These are phyloP conservation scores for Corchorus capsularis DNA, from an alignment of 345 rosid species.

Conservation along the genomic window DNA sequence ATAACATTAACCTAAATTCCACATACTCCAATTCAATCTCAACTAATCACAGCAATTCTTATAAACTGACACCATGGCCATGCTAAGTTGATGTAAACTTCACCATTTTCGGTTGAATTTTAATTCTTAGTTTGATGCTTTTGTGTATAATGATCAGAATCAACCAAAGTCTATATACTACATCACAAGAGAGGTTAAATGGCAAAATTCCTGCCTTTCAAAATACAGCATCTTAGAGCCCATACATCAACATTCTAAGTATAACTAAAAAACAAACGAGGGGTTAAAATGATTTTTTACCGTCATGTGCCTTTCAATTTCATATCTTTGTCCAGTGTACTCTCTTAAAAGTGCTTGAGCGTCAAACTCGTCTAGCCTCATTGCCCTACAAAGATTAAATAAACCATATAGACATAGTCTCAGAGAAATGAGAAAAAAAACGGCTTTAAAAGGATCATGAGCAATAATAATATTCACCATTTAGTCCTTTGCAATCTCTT, in stretches of 20 bases:
- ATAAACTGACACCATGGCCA: not conserved
- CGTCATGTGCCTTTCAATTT: slow-evolving; percentile 74
- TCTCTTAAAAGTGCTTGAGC: slow-evolving; percentile 64
- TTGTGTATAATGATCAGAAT: not conserved
- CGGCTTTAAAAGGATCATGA: slow-evolving; percentile 5
- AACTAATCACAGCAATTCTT: slow-evolving; percentile 7
- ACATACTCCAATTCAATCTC: not conserved
- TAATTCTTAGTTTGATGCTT: not conserved
- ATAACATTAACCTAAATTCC: not conserved
- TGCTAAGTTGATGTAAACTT: slow-evolving; percentile 4
- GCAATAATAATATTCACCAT: slow-evolving; percentile 50
- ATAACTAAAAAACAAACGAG: slow-evolving; percentile 19
- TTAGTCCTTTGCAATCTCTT: slow-evolving; percentile 84
- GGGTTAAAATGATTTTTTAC: slow-evolving; percentile 36
- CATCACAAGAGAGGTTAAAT: not conserved
- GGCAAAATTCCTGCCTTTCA: not conserved
- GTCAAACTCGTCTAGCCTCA: slow-evolving; percentile 64
- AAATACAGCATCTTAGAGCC: slow-evolving; percentile 9
- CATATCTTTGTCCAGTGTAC: slow-evolving; percentile 66
- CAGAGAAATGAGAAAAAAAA: not conserved
- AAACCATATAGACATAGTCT: slow-evolving; percentile 3
- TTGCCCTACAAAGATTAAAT: slow-evolving; percentile 51
- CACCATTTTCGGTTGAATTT: not conserved
- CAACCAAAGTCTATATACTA: not conserved
- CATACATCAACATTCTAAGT: not conserved